Evolutionary conservation across 2,329 filamentous ascomycete species (phyloP).

Genomic region (Calonectria henricotiae): DNA sequence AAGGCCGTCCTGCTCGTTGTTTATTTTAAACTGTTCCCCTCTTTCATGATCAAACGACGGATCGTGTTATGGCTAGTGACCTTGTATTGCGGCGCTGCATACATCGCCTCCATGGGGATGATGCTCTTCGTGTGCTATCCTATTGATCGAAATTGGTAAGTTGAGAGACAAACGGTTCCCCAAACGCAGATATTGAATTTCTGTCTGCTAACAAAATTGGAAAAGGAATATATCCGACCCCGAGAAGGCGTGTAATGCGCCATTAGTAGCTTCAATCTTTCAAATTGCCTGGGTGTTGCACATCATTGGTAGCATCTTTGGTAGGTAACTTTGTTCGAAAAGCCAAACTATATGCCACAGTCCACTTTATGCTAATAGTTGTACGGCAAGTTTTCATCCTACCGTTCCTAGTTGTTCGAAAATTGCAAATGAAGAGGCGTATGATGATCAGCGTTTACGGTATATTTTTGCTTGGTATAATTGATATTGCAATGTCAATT

Average conservation of each 20-base stretch:
- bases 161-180: no score
- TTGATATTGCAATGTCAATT: constrained; percentile 7
- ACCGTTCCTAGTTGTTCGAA: background rate
- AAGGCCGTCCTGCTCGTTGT: constrained; percentile 8
- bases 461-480: background rate
- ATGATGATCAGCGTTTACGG: constrained; percentile 11
- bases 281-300: constrained; percentile 1
- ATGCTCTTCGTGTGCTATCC: constrained; percentile 4
- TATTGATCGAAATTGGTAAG: background rate
- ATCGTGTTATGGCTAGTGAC: background rate
- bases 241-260: background rate
- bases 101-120: constrained; percentile 3
- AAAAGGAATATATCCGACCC: constrained; percentile 6
- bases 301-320: background rate
- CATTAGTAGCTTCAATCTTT: background rate
- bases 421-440: constrained; percentile 11
- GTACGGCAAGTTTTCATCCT: background rate
- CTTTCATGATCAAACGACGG: background rate
- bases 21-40: constrained; percentile 3
- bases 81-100: background rate
- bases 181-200: background rate
- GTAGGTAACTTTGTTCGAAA: background rate
- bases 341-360: no score
- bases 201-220: background rate
- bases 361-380: background rate